Evolutionary conservation across 129 eudicot genomes (phyloP), one percentile per base, ranked within the genome.

Genomic region (Artemisia tridentata): DNA sequence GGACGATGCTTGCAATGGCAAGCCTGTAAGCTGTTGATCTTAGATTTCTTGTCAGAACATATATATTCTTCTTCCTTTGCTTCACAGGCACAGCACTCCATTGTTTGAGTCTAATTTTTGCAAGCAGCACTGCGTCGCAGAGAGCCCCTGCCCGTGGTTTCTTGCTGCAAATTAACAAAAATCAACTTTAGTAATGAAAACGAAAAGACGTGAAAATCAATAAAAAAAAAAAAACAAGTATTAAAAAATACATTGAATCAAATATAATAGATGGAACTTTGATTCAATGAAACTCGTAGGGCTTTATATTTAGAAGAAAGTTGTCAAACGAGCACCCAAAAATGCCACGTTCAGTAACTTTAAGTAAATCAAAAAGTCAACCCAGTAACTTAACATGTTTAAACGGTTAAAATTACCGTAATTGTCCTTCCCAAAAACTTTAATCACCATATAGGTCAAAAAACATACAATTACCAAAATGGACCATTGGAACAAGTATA

Each of bases 1-100:
- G 82, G 29, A 86, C 75, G 50, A 95, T 81, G 69, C 72, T 82
- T 45, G 91, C 93, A 81, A 81, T 86, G 21, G 95, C 99, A 79
- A 95, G 97, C 69, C 96, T 83, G 62, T 88, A 90, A 46, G 99
- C 81, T 1, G 86, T 84, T 45, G 97, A 95, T 73, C 95, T 86
- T 64, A 88, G 67, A 86, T 95, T 95, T 73, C 99, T 84, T 11
- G 92, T 95, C 43, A 90, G 72, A 54, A 95, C 96, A 69, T 80
- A 90, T 16, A 95, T 81, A 72, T 90, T 89, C 83, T 84, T 86
- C 72, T 78, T 90, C 83, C 97, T 90, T 70, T 52, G 75, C 80
- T 85, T 86, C 38, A 52, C 67, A 5, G 89, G 69, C 68, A 79
- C 74, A 13, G 64, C 81, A 59, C 75, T 85, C 99, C 96, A 88